Percentiles rank a stretch among this genome's conserved stretches.
Evolutionary conservation across 1,139 yeast species (phyloP).

Genomic region (Scheffersomyces segobiensis): DNA sequence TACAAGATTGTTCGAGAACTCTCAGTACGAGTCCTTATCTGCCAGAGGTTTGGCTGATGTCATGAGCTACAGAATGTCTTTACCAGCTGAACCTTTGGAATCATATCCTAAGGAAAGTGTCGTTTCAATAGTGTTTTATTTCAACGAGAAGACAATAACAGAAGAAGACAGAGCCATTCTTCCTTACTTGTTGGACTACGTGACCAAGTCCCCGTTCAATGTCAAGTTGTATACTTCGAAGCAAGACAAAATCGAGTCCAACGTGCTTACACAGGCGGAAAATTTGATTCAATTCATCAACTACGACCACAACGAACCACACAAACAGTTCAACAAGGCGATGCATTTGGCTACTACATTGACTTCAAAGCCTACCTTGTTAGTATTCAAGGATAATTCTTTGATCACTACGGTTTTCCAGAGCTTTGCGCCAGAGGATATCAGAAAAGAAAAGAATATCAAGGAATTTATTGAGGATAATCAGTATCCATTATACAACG

Average conservation of each 20-base stretch:
- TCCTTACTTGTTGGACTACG: slow-evolving; percentile 58
- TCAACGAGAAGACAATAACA: slow-evolving; percentile 50
- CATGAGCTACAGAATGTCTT: slow-evolving; percentile 37
- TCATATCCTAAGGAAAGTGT: slow-evolving; percentile 44
- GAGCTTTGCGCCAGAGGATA: slow-evolving; percentile 63
- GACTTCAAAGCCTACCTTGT: slow-evolving; percentile 60
- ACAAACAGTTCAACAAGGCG: slow-evolving; percentile 39
- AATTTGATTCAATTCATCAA: slow-evolving; percentile 43
- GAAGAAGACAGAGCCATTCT: slow-evolving; percentile 63
- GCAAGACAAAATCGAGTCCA: slow-evolving; percentile 41
- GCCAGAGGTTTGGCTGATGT: slow-evolving; percentile 39
- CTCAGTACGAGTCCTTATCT: slow-evolving; percentile 40
- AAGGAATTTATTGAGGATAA: slow-evolving; percentile 48
- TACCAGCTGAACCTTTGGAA: slow-evolving; percentile 34
- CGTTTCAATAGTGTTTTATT: slow-evolving; percentile 54
- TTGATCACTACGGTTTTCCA: slow-evolving; percentile 54
- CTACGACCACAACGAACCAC: slow-evolving; percentile 32
- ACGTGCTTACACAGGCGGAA: slow-evolving; percentile 44
- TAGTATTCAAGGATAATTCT: slow-evolving; percentile 59
- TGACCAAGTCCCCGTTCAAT: slow-evolving; percentile 57
- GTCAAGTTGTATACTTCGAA: slow-evolving; percentile 53
- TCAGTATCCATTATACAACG: slow-evolving; percentile 52
- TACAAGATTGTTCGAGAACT: slow-evolving; percentile 33
- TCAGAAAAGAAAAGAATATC: slow-evolving; percentile 51
- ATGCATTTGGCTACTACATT: slow-evolving; percentile 52